phyloP scores from a whole-genome alignment of 352 stramenopile genomes.

The Globisporangium sylvaticum region DNA sequence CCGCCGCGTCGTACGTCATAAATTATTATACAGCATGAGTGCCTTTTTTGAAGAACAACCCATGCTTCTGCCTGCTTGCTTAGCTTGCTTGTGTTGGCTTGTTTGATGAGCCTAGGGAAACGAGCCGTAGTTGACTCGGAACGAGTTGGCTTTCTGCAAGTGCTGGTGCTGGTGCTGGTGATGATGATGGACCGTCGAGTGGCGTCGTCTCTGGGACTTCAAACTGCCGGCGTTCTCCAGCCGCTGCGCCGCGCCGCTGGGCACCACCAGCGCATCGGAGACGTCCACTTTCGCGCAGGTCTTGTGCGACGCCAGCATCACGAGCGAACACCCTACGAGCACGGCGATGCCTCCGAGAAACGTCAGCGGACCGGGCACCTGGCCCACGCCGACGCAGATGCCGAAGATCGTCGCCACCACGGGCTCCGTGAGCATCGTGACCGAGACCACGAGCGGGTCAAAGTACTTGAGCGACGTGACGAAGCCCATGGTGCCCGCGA shows the following conservation, averaged over 20 bases:
- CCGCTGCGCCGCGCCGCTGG: neutral
- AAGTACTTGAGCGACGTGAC: conserved; percentile 56
- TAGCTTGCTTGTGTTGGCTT: neutral
- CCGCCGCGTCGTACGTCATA: conserved; percentile 2
- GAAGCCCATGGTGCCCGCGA: conserved; percentile 54
- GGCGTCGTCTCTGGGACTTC: conserved; percentile 4
- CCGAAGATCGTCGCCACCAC: conserved; percentile 43
- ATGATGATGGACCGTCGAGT: conserved; percentile 10
- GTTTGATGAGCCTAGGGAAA: conserved; percentile 12
- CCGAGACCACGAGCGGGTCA: conserved; percentile 52
- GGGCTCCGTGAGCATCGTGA: conserved; percentile 52
- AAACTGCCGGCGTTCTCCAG: neutral
- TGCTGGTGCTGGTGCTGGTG: conserved; percentile 8
- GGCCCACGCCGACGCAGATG: conserved; percentile 37
- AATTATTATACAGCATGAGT: conserved; percentile 6
- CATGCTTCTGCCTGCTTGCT: neutral
- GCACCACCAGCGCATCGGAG: conserved; percentile 26
- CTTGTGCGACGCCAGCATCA: conserved; percentile 34
- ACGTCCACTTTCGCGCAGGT: conserved; percentile 36
- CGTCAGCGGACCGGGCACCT: conserved; percentile 30
- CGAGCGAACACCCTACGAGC: conserved; percentile 37
- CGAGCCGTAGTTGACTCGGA: conserved; percentile 21
- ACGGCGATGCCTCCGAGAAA: conserved; percentile 37
- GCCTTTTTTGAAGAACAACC: neutral
- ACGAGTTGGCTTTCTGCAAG: neutral